Percentiles rank a stretch among this genome's conserved stretches.
Conservation (phyloP, 129 eudicot genomes). For the Logfia minima region DNA sequence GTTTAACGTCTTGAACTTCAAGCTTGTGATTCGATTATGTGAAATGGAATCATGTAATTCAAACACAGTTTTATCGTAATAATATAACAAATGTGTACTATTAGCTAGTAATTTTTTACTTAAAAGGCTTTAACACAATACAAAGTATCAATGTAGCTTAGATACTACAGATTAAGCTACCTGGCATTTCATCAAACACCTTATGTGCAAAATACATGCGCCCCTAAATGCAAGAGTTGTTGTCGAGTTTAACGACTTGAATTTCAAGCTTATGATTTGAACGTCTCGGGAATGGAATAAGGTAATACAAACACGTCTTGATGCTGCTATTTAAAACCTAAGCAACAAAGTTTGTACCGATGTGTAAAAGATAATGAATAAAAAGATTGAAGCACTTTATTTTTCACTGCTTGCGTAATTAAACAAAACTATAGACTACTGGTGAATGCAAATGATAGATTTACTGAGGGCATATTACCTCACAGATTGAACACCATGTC, state of each 20-base stretch:
- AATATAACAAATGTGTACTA: conserved; percentile 4
- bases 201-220: background rate
- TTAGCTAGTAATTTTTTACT: too few species aligned
- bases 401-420: background rate
- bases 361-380: background rate
- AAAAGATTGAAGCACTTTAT: background rate
- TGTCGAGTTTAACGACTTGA: background rate
- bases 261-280: background rate
- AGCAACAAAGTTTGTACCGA: background rate
- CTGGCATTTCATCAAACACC: background rate
- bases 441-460: background rate
- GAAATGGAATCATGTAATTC: conserved; percentile 17
- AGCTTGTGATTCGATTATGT: conserved; percentile 1
- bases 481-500: background rate
- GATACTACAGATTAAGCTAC: too few species aligned
- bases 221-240: background rate
- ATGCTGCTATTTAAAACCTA: background rate
- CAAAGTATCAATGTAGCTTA: too few species aligned
- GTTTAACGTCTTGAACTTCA: background rate
- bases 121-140: too few species aligned
- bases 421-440: background rate
- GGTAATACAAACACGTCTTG: background rate
- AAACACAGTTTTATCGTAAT: background rate
- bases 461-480: background rate
- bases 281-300: background rate